These are phyloP conservation scores for Plicaturopsis crispa DNA, from an alignment of 768 basidiomycete species.

Conservation along the genomic window DNA sequence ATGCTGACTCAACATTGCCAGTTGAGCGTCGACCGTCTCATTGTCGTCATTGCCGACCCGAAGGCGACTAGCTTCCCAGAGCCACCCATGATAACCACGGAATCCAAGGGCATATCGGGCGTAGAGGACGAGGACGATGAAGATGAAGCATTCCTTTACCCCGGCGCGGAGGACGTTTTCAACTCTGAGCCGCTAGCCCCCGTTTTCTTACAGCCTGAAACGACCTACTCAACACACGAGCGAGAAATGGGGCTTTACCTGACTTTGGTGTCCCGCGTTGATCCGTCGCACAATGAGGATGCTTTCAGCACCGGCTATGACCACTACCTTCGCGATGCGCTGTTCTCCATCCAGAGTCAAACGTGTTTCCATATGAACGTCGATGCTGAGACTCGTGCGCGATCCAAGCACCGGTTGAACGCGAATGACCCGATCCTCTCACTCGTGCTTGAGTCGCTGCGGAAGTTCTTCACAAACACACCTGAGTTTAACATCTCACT, in stretches of 20 bases:
- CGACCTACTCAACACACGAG: constrained; percentile 74
- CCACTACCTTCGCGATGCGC: constrained; percentile 73
- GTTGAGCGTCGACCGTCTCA: constrained; percentile 54
- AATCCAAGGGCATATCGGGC: constrained; percentile 8
- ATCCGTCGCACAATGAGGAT: constrained; percentile 61
- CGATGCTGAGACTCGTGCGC: constrained; percentile 34
- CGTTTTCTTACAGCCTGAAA: constrained; percentile 55
- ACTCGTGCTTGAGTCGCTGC: constrained; percentile 58
- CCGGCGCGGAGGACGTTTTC: constrained; percentile 24
- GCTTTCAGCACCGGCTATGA: constrained; percentile 82
- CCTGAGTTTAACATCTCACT: constrained; percentile 85
- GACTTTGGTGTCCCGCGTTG: constrained; percentile 68
- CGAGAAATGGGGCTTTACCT: constrained; percentile 80
- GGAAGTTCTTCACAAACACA: constrained; percentile 78
- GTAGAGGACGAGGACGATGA: constrained; percentile 38
- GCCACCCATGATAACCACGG: constrained; percentile 31
- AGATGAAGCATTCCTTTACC: constrained; percentile 39
- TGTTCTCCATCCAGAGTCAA: constrained; percentile 60
- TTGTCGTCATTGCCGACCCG: constrained; percentile 63
- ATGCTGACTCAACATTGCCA: constrained; percentile 66
- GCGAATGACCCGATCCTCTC: constrained; percentile 72
- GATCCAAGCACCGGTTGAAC: constrained; percentile 67
- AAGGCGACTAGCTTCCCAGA: constrained; percentile 70
- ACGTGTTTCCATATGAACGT: constrained; percentile 43
- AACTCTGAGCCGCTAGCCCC: constrained; percentile 18